A percentile compares a stretch with the other conserved stretches of the same genome.
phyloP scores from a whole-genome alignment of 2,329 filamentous ascomycete genomes.

The Fusarium bactridioides region DNA sequence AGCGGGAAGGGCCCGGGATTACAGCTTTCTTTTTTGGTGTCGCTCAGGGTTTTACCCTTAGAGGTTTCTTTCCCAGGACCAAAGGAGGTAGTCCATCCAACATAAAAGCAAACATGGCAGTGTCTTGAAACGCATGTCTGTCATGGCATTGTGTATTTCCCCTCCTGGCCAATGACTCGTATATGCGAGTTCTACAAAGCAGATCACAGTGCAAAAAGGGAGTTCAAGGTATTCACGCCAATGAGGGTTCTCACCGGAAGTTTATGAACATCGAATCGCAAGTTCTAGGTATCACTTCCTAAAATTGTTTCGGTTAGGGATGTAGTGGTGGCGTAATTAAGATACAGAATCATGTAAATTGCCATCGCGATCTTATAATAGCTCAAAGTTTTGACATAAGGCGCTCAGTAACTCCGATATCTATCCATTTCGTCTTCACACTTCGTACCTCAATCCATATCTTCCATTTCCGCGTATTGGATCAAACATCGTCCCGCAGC shows the following conservation, averaged over 20 bases:
- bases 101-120: not conserved
- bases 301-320: conserved; percentile 46
- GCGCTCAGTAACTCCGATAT: not conserved
- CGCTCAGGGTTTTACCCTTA: not conserved
- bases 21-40: not conserved
- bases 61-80: not conserved
- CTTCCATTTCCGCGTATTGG: not conserved
- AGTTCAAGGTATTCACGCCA: too few species aligned
- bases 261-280: too few species aligned
- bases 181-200: too few species aligned
- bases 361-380: not conserved
- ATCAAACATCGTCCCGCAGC: not conserved
- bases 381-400: not conserved
- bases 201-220: too few species aligned
- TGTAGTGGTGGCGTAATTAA: not conserved
- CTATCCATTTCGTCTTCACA: not conserved
- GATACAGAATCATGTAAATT: not conserved
- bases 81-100: not conserved
- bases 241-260: too few species aligned
- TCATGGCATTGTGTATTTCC: not conserved
- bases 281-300: conserved; percentile 41
- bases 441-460: not conserved
- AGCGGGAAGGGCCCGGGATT: conserved; percentile 47
- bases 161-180: too few species aligned
- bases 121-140: not conserved